Conservation (phyloP, 1,284 basidiomycete species). For the Apiotrichum gamsii region DNA sequence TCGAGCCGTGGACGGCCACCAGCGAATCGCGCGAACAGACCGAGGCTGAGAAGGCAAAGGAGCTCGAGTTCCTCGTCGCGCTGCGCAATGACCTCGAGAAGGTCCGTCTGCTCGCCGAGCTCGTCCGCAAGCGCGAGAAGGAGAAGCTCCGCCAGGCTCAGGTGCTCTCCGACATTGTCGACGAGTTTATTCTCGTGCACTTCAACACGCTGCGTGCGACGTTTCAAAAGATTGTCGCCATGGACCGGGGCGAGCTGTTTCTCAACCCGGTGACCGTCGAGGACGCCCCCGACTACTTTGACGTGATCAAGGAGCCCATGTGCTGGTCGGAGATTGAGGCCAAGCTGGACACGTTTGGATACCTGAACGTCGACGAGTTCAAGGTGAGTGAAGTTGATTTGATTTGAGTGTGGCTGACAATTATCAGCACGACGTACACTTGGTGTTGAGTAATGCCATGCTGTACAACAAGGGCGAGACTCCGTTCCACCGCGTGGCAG, state of each 20-base stretch:
- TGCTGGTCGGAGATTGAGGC: conserved; percentile 74
- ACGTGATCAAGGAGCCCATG: conserved; percentile 82
- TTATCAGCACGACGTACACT: conserved; percentile 65
- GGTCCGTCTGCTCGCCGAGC: conserved; percentile 64
- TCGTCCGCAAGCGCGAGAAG: conserved; percentile 73
- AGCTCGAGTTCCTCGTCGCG: conserved; percentile 73
- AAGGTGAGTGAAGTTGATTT: conserved; percentile 55
- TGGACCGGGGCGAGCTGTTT: conserved; percentile 70
- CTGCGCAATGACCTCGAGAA: conserved; percentile 71
- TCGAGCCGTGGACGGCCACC: conserved; percentile 94
- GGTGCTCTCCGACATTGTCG: conserved; percentile 63
- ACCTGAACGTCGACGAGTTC: conserved; percentile 69
- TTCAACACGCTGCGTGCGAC: conserved; percentile 58
- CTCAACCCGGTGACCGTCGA: conserved; percentile 68
- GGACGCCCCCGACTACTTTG: conserved; percentile 88
- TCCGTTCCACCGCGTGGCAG: conserved; percentile 65
- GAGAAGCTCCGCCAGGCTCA: conserved; percentile 72
- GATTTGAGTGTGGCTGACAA: background rate
- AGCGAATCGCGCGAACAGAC: conserved; percentile 61
- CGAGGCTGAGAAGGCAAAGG: conserved; percentile 76
- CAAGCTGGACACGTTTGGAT: conserved; percentile 71
- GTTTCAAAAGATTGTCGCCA: conserved; percentile 65
- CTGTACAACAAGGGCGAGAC: conserved; percentile 76
- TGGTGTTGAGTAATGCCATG: conserved; percentile 81
- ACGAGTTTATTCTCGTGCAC: conserved; percentile 62